phyloP scores from a whole-genome alignment of 768 basidiomycete species.

The Gymnopilus junonius region DNA sequence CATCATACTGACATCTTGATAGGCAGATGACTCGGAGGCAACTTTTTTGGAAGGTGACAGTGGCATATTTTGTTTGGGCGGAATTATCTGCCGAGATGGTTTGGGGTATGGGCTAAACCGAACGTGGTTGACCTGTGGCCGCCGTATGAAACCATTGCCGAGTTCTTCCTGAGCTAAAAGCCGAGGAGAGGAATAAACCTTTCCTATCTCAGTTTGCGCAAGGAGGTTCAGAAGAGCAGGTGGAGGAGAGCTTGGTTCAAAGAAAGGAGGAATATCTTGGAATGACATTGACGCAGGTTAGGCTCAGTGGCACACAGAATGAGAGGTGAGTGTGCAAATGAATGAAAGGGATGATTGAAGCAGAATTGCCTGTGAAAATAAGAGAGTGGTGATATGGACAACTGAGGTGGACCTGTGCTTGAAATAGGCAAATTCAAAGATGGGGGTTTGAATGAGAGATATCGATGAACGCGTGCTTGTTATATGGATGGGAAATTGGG shows the following conservation, averaged over 20 bases:
- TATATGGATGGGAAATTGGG: too few relatives aligned
- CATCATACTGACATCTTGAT: too few relatives aligned
- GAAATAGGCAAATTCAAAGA: too few relatives aligned
- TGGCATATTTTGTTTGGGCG: neutral
- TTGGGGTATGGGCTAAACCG: neutral
- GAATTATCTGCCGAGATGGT: neutral
- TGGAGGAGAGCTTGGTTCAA: slow-evolving; percentile 20
- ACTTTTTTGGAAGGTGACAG: neutral
- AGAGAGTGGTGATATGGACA: too few relatives aligned
- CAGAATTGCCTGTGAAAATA: too few relatives aligned
- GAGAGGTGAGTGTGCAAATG: too few relatives aligned
- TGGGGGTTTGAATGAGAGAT: too few relatives aligned
- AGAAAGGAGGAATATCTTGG: slow-evolving; percentile 12
- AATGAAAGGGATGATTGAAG: too few relatives aligned
- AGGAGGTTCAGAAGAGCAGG: slow-evolving; percentile 15
- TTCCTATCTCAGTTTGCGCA: slow-evolving; percentile 16
- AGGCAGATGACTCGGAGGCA: neutral
- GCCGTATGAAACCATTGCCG: neutral
- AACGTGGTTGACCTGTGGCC: neutral
- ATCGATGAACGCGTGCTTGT: too few relatives aligned
- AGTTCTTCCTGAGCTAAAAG: slow-evolving; percentile 14
- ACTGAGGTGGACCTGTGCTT: too few relatives aligned
- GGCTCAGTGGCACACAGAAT: too few relatives aligned
- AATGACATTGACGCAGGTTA: neutral
- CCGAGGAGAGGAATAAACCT: neutral